Evolutionary conservation across 495 filamentous ascomycete species (phyloP), one percentile per base, ranked within the genome.

Genomic region (Penicillium argentinense): DNA sequence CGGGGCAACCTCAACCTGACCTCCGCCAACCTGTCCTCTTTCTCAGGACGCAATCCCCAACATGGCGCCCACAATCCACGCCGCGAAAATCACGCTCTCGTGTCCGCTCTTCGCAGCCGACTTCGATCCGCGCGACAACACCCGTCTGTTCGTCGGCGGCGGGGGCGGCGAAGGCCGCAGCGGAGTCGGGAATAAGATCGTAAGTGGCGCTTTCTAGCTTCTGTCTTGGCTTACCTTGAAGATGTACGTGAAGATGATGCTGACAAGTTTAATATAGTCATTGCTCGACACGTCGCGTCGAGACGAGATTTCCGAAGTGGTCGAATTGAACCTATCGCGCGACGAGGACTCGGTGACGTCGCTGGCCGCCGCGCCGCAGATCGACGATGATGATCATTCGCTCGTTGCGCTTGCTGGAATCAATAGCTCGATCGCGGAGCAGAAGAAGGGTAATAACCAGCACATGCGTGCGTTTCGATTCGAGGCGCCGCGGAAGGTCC

Each of bases 271-370:
- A 22, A 17, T 33, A 37, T 52, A 89, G 87, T 84, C 79, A 18
- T 68, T 90, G 22, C 71, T 96, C 22, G 84, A 93, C 59, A 76
- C 83, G 9, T 78, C 66, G 53, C 60, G 76, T 77, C 71, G 76
- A 72, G 67, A 79, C 11, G 74, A 87, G 18, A 66, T 95, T 33
- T 73, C 77, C 29, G 73, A 84, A 53, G 64, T 76, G n/a, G 77
- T 83, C 49, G 87, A 93, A 55, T 71, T 95, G 58, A 85, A 89
- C 24, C 80, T 97, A 44, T 89, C 86, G 54, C 78, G 81, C 57
- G 82, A 96, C 58, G 93, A 97, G 69, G 93, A 98, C 73, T 95
- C 86, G 32, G 89, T 95, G 53, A 91, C 85, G 46, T 87, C 86
- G 28, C 74, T 97, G 34, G 89, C 82, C 18, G 78, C 82, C 46